Evolutionary conservation across 2,329 filamentous ascomycete species (phyloP), one percentile per base, ranked within the genome.

Genomic region (Keithomyces neogunnii): DNA sequence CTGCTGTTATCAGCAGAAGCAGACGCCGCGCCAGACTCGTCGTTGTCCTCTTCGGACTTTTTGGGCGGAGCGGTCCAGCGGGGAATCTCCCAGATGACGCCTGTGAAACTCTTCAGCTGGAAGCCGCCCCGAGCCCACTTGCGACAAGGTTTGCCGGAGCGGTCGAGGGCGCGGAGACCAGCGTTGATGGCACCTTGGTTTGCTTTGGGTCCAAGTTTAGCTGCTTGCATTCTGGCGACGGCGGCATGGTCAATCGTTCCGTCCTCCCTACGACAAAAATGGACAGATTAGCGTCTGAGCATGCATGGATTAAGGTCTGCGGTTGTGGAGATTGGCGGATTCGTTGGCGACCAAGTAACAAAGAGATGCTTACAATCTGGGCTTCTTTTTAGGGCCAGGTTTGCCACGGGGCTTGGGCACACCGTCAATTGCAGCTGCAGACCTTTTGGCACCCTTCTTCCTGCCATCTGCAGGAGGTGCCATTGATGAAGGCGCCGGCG

Each of bases 141-240:
- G 57, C 92, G 88, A 69, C 91, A 96, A 8, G 93, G 91, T 63
- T 92, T 88, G 59, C 92, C 92, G 6, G 87, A 87, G 55, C 92
- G 85, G 69, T 99, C 93, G 57, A 99, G 86, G 10, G 93, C 92
- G 51, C 93, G 89, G 47, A 99, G 84, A 49, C 89, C 89, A 50
- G 93, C 93, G 66, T 99, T 99, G 77, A 99, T 99, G 53, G 92
- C 92, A 57, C 93, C 93, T 62, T 92, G 88, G 67, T 96, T 97
- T 48, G 92, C 92, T 70, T 96, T 97, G 59, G 93, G 93, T 3
- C 92, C 92, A 30, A 97, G 85, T 68, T 95, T 95, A 48, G 77
- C 74, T 50, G 77, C 76, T 5, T 73, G 72, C 45, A 74, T 70
- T 60, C 76, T 73, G 54, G 68, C 67, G 59, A 69, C 68, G 55